Evolutionary conservation across 2,329 filamentous ascomycete genomes (phyloP), one percentile per base, ranked within the genome.

Genomic region (Neofusicoccum sp.): DNA sequence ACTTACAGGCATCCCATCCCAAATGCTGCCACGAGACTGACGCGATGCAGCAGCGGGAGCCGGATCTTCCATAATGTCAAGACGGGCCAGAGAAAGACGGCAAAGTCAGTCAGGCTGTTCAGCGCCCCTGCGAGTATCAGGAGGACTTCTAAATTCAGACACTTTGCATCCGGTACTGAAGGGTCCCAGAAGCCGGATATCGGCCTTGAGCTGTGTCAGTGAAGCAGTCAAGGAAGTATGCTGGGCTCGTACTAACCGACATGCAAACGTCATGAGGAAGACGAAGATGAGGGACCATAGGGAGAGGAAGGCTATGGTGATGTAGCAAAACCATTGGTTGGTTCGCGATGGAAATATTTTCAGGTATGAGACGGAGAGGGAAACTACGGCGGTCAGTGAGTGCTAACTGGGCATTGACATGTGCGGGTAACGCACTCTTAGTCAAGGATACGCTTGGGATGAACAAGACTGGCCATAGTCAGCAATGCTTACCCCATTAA

Each of bases 101-200:
- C 30, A 30, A 73, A 72, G 61, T 74, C 72, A 57, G 69, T 73
- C 5, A 70, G 45, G 53, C 67, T 71, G 51, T 73, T 73, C 45
- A 72, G 38, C 4, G 65, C 67, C 8, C 69, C 68, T 26, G 69
- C 64, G 4, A 65, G 59, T 7, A 71, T 56, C 4, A 71, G 58
- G 1, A 67, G 65, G n/a, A 61, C 58, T 9, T 67, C 64, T 56
- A 67, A 63, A 44, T 71, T 64, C 30, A 72, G 69, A 49, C 71
- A 73, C 7, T 65, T 48, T 24, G 63, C 62, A 20, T 65, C 24
- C 9, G 30, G 38, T n/a, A 59, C 33, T 3, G 5, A 16, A 3
- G 43, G 34, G 7, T 48, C 41, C 59, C 59, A 61, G 34, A 61
- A 61, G 9, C 41, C 59, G 14, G 31, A 14, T 31, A 61, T 61